Evolutionary conservation across 2,329 filamentous ascomycete species (phyloP).

Genomic region (Lomentospora prolificans): DNA sequence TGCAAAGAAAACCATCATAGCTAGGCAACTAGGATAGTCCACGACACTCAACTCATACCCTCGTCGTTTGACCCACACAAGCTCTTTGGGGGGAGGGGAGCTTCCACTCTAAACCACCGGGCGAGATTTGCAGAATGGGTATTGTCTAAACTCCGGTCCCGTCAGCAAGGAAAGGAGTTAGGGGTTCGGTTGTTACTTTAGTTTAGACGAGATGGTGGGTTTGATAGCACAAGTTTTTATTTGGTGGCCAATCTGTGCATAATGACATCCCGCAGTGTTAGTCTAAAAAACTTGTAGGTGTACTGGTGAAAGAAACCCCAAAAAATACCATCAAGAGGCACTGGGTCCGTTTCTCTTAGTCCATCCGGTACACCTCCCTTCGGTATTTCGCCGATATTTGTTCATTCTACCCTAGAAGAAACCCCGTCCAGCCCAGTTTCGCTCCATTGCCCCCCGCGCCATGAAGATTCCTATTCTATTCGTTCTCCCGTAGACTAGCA

Average conservation of each 20-base stretch:
- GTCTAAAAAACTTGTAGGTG: background rate
- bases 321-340: too few relatives aligned
- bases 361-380: background rate
- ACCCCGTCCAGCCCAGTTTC: too few relatives aligned
- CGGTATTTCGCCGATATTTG: background rate
- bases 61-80: background rate
- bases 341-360: too few relatives aligned
- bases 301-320: background rate
- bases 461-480: background rate
- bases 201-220: too few relatives aligned
- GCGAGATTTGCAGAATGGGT: background rate
- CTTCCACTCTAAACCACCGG: background rate
- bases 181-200: too few relatives aligned
- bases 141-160: too few relatives aligned
- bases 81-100: too few relatives aligned
- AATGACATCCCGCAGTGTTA: background rate
- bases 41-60: background rate
- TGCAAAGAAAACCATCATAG: too few relatives aligned
- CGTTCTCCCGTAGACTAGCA: background rate
- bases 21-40: background rate
- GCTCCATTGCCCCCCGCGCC: background rate
- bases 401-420: background rate
- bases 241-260: slow-evolving; percentile 1
- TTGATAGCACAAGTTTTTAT: background rate
- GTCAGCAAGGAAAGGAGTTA: too few relatives aligned